Percentiles rank a stretch among this genome's conserved stretches.
phyloP scores from a whole-genome alignment of 768 basidiomycete genomes.

The Hirschioporus abietinus region DNA sequence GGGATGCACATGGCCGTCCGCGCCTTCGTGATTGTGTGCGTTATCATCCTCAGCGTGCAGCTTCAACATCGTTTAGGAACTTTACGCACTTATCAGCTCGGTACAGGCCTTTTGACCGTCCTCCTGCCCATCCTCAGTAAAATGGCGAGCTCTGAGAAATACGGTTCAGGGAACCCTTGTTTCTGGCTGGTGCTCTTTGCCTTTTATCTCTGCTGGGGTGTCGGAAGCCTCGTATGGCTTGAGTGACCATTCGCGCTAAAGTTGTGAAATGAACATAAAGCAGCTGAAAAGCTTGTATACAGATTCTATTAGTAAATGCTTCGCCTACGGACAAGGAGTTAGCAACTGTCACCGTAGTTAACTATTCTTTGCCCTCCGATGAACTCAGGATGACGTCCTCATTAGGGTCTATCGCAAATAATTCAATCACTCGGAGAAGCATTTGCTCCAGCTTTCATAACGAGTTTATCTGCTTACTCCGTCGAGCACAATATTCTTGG shows the following conservation, averaged over 20 bases:
- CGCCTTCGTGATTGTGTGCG: slow-evolving; percentile 9
- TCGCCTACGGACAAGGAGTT: not conserved
- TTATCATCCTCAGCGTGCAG: slow-evolving; percentile 4
- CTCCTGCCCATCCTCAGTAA: not conserved
- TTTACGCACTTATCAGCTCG: slow-evolving; percentile 7
- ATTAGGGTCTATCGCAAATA: too few relatives aligned
- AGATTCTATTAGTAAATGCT: not conserved
- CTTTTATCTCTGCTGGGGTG: not conserved
- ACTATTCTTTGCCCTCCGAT: too few relatives aligned
- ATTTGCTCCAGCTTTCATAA: too few relatives aligned
- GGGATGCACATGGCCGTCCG: slow-evolving; percentile 13
- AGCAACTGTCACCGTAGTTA: not conserved
- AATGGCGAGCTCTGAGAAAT: not conserved
- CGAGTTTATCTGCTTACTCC: too few relatives aligned
- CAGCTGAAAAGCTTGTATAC: not conserved
- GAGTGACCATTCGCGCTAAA: not conserved
- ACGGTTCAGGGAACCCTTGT: not conserved
- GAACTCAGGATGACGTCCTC: too few relatives aligned
- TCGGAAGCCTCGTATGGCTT: not conserved
- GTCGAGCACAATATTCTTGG: too few relatives aligned
- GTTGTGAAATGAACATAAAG: not conserved
- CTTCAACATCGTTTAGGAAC: slow-evolving; percentile 9
- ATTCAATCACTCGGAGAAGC: too few relatives aligned
- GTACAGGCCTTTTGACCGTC: slow-evolving; percentile 8
- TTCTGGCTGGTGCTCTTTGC: not conserved